A percentile compares a stretch with the other conserved stretches of the same genome.
Conservation (phyloP, 768 basidiomycete species). For the Termitomyces sp. region DNA sequence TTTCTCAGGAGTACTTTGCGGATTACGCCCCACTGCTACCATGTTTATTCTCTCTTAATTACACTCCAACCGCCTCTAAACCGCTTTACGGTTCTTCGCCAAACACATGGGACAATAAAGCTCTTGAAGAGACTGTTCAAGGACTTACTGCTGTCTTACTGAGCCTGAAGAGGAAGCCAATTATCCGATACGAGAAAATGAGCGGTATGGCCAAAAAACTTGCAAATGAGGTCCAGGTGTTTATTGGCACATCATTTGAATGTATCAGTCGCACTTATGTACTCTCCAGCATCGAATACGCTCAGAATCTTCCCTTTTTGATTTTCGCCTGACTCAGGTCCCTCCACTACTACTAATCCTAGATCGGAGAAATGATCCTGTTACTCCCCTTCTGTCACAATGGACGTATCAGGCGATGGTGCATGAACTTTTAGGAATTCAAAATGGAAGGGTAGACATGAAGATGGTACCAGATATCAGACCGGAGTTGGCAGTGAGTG, state of each 20-base stretch:
- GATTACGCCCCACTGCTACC: conserved; percentile 90
- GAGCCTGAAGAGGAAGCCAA: conserved; percentile 93
- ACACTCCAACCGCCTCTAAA: conserved; percentile 53
- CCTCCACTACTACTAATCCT: conserved; percentile 88
- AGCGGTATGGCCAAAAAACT: conserved; percentile 89
- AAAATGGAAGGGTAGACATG: conserved; percentile 89
- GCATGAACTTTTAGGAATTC: conserved; percentile 89
- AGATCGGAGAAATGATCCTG: conserved; percentile 94
- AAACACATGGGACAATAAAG: conserved; percentile 69
- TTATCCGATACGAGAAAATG: conserved; percentile 93
- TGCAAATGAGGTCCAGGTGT: conserved; percentile 79
- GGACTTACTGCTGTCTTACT: conserved; percentile 83
- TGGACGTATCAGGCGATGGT: conserved; percentile 99
- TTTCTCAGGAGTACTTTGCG: conserved; percentile 87
- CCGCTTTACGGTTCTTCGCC: conserved; percentile 71
- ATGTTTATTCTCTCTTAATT: conserved; percentile 82
- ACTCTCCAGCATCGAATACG: conserved; percentile 66
- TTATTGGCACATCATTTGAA: conserved; percentile 7
- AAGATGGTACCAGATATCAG: conserved; percentile 79
- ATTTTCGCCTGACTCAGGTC: conserved; percentile 86
- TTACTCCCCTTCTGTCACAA: conserved; percentile 92
- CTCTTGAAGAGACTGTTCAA: conserved; percentile 74
- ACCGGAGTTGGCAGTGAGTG: conserved; percentile 76
- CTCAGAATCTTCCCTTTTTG: conserved; percentile 79
- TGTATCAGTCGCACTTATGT: neutral